Evolutionary conservation across 2,329 filamentous ascomycete genomes (phyloP).

Genomic region (Pestalotiopsis sp.): DNA sequence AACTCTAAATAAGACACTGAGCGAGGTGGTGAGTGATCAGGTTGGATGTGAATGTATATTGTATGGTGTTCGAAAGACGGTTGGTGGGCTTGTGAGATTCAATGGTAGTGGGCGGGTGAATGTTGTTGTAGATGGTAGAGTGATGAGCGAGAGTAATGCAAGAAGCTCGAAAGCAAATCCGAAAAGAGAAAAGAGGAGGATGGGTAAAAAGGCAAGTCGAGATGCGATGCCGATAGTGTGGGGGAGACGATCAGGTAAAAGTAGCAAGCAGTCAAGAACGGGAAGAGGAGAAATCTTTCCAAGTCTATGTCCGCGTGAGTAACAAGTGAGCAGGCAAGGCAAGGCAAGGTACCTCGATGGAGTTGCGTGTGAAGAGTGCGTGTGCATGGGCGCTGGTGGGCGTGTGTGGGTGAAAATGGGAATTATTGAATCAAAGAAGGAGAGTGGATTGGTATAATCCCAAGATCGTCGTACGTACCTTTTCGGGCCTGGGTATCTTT

Average conservation of each 20-base stretch:
- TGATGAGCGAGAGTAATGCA: not conserved
- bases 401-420: not conserved
- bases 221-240: not conserved
- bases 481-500: not conserved
- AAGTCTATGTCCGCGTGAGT: not conserved
- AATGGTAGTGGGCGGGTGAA: not conserved
- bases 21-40: not conserved
- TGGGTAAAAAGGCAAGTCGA: not conserved
- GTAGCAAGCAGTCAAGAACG: not conserved
- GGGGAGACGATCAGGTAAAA: not conserved
- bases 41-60: not conserved
- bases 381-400: not conserved
- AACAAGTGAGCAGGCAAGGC: not conserved
- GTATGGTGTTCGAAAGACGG: not conserved
- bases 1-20: not conserved
- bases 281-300: not conserved
- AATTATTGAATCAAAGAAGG: conserved; percentile 1
- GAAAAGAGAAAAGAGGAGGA: not conserved
- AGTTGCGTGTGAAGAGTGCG: not conserved
- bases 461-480: conserved; percentile 8
- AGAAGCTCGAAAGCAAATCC: not conserved
- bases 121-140: not conserved
- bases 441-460: not conserved
- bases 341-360: not conserved
- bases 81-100: not conserved